phyloP scores from a whole-genome alignment of 768 basidiomycete species.

The Suillus fuscotomentosus region DNA sequence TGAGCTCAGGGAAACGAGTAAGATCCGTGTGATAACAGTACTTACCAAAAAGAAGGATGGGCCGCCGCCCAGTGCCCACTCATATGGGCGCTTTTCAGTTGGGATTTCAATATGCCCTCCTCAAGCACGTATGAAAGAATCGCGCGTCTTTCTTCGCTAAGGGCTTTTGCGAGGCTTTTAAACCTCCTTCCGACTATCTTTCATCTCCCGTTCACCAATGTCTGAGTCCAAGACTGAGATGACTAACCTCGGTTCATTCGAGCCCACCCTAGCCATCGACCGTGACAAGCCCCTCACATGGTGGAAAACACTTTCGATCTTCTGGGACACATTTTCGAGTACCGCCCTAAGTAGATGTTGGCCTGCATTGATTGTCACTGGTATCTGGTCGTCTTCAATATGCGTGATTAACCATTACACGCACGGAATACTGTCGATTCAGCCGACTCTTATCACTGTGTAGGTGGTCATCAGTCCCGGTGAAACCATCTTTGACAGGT shows the following conservation, averaged over 20 bases:
- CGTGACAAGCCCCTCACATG: neutral
- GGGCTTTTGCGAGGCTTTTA: neutral
- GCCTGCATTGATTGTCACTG: slow-evolving; percentile 62
- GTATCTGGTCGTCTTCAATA: slow-evolving; percentile 57
- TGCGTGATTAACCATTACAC: slow-evolving; percentile 48
- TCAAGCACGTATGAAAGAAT: neutral
- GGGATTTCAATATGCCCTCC: neutral
- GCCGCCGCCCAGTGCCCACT: too few relatives aligned
- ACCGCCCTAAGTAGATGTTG: slow-evolving; percentile 28
- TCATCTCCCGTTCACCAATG: neutral
- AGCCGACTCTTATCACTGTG: slow-evolving; percentile 64
- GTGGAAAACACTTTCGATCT: neutral
- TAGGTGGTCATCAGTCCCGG: slow-evolving; percentile 30
- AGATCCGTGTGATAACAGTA: too few relatives aligned
- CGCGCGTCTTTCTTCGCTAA: neutral
- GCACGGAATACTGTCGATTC: slow-evolving; percentile 38
- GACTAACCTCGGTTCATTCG: neutral
- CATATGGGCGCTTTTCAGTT: neutral
- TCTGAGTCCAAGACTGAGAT: neutral
- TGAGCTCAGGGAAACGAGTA: too few relatives aligned
- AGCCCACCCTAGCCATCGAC: neutral
- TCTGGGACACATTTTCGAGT: slow-evolving; percentile 6
- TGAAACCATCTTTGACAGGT: slow-evolving; percentile 22
- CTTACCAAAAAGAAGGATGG: too few relatives aligned
- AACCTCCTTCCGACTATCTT: neutral